Evolutionary conservation across 257 asterid genomes (phyloP), one percentile per base, ranked within the genome.

Genomic region (Paraleonurus japonicus): DNA sequence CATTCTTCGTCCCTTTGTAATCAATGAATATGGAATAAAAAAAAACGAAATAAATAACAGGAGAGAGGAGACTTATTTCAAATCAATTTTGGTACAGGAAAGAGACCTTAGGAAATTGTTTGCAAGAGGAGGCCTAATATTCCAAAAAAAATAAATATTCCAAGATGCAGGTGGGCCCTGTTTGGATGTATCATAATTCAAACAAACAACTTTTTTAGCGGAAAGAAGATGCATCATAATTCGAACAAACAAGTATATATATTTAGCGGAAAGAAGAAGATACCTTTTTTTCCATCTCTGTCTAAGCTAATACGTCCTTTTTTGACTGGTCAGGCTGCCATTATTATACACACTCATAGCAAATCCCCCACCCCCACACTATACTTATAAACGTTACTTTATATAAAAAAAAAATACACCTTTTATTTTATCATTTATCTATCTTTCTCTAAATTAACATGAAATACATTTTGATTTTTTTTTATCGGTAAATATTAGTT

Each of bases 311-410:
- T 47, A 47, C 54, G 19, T 3, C 54, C 54, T 47, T 47, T n/a
- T 47, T 47, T 47, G 81, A 79, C 84, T 65, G 84, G 74, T 72
- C 71, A 26, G 41, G 55, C 66, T 53, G 61, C 37, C 61, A 55
- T 69, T 63, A 35, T 45, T 66, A 47, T 15, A 48, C 59, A 16
- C 39, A 32, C 39, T 6, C 39, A 32, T 32, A 32, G 9, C 39
- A 28, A 8, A 5, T n/a, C 47, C 30, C 43, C 63, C 65, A 45
- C 51, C 55, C 73, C 5, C 47, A 10, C 23, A 47, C 55, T 47
- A 15, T 15, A 39, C 13, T 26, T 3, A 26, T 26, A 26, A n/a
- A n/a, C n/a, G n/a, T n/a, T n/a, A n/a, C n/a, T n/a, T n/a, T n/a
- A n/a, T n/a, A n/a, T 33, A 28, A 28, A 28, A 28, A 28, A 1